Evolutionary conservation across 768 basidiomycete genomes (phyloP).

Genomic region (Calocera viscosa): DNA sequence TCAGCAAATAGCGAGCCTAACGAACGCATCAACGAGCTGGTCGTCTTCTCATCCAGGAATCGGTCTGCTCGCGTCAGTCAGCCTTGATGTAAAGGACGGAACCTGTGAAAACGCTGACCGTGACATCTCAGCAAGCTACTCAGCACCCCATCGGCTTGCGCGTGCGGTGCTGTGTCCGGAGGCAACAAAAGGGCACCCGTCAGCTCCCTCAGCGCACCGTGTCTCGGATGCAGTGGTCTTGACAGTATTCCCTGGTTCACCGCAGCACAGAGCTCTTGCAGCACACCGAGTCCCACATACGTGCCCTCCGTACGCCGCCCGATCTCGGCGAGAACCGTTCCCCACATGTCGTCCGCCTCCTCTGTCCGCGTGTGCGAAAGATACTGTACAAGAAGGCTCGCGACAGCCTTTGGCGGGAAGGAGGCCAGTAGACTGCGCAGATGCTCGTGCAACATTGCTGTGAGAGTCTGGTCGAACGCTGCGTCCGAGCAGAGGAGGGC

Average conservation of each 20-base stretch:
- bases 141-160: constrained; percentile 22
- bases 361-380: background rate
- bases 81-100: too few relatives aligned
- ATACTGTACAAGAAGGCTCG: background rate
- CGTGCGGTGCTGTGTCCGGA: constrained; percentile 24
- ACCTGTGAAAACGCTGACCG: constrained; percentile 27
- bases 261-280: constrained; percentile 35
- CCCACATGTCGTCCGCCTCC: constrained; percentile 32
- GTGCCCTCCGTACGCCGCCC: constrained; percentile 22
- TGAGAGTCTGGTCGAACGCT: constrained; percentile 21
- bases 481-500: constrained; percentile 37
- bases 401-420: background rate
- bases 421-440: background rate
- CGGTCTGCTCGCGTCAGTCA: background rate
- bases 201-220: constrained; percentile 36
- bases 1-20: background rate
- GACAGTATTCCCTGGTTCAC: constrained; percentile 33
- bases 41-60: background rate
- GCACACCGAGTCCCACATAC: constrained; percentile 10
- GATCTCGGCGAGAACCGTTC: constrained; percentile 35
- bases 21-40: background rate
- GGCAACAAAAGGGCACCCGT: constrained; percentile 32
- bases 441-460: background rate
- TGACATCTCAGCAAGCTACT: constrained; percentile 33
- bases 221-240: constrained; percentile 34